Evolutionary conservation across 2,329 filamentous ascomycete genomes (phyloP).

Genomic region (Sporothrix pseudoabietina): DNA sequence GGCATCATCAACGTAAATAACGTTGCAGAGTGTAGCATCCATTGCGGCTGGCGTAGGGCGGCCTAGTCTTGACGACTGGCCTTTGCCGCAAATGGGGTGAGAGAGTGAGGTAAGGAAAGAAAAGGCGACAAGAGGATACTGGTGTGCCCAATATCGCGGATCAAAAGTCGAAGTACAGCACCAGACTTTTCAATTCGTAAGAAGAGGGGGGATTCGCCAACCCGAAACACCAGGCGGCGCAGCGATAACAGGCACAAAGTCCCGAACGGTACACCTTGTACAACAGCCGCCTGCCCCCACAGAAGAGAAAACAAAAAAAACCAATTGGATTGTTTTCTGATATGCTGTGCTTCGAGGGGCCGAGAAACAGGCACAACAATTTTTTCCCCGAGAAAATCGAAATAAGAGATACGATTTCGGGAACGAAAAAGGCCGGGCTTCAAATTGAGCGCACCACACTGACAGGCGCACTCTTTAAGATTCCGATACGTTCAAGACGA

Average conservation of each 20-base stretch:
- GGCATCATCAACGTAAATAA: slow-evolving; percentile 62
- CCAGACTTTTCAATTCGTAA: slow-evolving; percentile 23
- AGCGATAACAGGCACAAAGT: slow-evolving; percentile 30
- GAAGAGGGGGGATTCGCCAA: slow-evolving; percentile 33
- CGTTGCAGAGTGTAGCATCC: slow-evolving; percentile 60
- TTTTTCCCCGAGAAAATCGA: slow-evolving; percentile 14
- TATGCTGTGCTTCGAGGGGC: slow-evolving; percentile 14
- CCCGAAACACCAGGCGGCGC: slow-evolving; percentile 35
- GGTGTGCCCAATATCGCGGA: not conserved
- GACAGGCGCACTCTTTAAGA: not conserved
- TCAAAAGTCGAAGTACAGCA: not conserved
- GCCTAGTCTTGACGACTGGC: slow-evolving; percentile 63
- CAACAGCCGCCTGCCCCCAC: slow-evolving; percentile 31
- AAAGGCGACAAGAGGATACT: not conserved
- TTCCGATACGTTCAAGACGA: slow-evolving; percentile 17
- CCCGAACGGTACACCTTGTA: slow-evolving; percentile 30
- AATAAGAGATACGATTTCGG: not conserved
- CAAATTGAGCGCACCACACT: not conserved
- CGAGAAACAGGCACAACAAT: not conserved
- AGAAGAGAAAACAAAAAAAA: slow-evolving; percentile 16
- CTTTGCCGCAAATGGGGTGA: slow-evolving; percentile 39
- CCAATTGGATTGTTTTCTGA: not conserved
- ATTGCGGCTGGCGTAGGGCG: slow-evolving; percentile 56
- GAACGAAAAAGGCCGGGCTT: not conserved
- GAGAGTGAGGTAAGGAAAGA: not conserved